phyloP scores from a whole-genome alignment of 2,329 filamentous ascomycete species.

The Epichloe hybrida region DNA sequence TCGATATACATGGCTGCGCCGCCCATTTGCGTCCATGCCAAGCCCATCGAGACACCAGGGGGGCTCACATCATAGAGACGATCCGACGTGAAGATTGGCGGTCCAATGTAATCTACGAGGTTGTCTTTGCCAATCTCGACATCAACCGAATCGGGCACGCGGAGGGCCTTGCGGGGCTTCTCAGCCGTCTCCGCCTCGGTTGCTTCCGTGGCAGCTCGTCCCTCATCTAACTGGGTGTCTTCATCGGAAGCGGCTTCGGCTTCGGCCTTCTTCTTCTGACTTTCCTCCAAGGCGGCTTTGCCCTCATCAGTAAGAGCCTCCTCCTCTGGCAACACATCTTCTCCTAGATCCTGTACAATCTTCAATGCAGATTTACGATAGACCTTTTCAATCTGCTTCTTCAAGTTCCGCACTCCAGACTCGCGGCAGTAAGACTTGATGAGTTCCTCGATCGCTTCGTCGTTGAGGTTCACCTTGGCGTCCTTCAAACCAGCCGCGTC shows the following conservation, averaged over 20 bases:
- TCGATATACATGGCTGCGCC: constrained; percentile 95
- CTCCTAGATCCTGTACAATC: constrained; percentile 88
- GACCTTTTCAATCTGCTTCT: constrained; percentile 99
- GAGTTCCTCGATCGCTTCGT: constrained; percentile 83
- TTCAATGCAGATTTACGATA: constrained; percentile 95
- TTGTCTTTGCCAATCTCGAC: constrained; percentile 80
- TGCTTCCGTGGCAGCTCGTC: constrained; percentile 17
- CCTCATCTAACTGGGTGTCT: constrained; percentile 10
- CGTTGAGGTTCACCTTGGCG: constrained; percentile 75
- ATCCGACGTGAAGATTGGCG: constrained; percentile 89
- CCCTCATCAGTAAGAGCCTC: constrained; percentile 76
- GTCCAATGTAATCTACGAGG: constrained; percentile 91
- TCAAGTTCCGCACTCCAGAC: constrained; percentile 90
- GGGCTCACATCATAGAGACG: constrained; percentile 89
- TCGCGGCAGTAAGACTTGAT: constrained; percentile 99
- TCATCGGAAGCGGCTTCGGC: constrained; percentile 34
- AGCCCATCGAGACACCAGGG: constrained; percentile 89
- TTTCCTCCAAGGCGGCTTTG: constrained; percentile 60
- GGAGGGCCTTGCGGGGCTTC: constrained; percentile 59
- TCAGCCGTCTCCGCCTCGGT: constrained; percentile 37
- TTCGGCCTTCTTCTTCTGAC: constrained; percentile 56
- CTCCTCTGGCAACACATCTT: constrained; percentile 67
- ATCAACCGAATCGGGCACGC: constrained; percentile 77
- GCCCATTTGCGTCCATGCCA: constrained; percentile 96
- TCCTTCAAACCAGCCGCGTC: constrained; percentile 82